Evolutionary conservation across 2,329 filamentous ascomycete genomes (phyloP).

Genomic region (Colletotrichum sp.): DNA sequence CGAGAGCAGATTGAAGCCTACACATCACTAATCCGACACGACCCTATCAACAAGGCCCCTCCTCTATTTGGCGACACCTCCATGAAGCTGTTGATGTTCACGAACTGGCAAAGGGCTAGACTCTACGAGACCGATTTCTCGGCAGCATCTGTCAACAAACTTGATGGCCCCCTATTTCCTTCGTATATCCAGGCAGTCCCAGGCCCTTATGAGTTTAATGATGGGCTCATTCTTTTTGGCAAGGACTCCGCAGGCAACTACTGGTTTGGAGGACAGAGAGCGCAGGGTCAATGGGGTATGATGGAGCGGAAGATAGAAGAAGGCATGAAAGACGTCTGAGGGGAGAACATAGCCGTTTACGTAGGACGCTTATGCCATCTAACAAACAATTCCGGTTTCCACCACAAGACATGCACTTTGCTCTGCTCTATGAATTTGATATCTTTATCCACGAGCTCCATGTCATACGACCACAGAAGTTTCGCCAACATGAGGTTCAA

Average conservation of each 20-base stretch:
- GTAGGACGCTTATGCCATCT: neutral
- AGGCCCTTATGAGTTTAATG: slow-evolving; percentile 21
- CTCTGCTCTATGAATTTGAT: neutral
- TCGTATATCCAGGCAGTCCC: slow-evolving; percentile 20
- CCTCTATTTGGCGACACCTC: slow-evolving; percentile 34
- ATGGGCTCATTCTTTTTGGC: slow-evolving; percentile 28
- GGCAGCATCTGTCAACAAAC: neutral
- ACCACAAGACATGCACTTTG: neutral
- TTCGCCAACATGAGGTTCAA: neutral
- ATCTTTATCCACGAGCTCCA: neutral
- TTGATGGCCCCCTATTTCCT: neutral
- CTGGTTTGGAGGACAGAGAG: slow-evolving; percentile 29
- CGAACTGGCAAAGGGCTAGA: slow-evolving; percentile 36
- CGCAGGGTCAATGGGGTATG: slow-evolving; percentile 24
- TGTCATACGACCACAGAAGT: neutral
- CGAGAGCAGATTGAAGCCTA: neutral
- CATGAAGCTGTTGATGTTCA: slow-evolving; percentile 34
- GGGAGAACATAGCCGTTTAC: neutral
- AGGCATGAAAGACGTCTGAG: neutral
- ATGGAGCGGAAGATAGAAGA: slow-evolving; percentile 16
- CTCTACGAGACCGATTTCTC: slow-evolving; percentile 28
- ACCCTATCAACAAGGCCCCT: slow-evolving; percentile 25
- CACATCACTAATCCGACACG: neutral
- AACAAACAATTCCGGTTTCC: neutral
- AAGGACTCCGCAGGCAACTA: slow-evolving; percentile 35